Conservation (phyloP, 495 filamentous ascomycete genomes). For the Lophiotrema nucula region DNA sequence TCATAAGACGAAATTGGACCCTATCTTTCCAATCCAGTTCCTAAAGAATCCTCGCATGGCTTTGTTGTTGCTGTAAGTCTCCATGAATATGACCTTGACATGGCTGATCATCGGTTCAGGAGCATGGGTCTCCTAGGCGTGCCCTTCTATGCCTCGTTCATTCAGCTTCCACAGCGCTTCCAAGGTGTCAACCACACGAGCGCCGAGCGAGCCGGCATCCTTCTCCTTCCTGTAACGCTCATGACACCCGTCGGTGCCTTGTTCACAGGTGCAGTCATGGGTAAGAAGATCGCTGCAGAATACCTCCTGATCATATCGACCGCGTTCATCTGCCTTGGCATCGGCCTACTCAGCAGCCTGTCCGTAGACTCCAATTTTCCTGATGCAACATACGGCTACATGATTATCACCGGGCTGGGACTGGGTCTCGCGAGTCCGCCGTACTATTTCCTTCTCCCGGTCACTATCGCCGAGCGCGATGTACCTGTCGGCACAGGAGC, state of each 20-base stretch:
- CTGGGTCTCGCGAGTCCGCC: slow-evolving; percentile 19
- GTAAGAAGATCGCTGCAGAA: slow-evolving; percentile 13
- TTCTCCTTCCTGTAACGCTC: slow-evolving; percentile 25
- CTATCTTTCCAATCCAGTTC: slow-evolving; percentile 27
- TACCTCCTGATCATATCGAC: slow-evolving; percentile 10
- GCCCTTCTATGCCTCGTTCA: slow-evolving; percentile 19
- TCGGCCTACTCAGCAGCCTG: slow-evolving; percentile 25
- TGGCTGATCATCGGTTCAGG: not conserved
- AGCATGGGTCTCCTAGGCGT: slow-evolving; percentile 24
- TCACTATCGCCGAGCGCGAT: slow-evolving; percentile 16
- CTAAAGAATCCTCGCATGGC: slow-evolving; percentile 16
- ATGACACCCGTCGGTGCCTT: slow-evolving; percentile 24
- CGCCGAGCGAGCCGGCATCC: slow-evolving; percentile 26
- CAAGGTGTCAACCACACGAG: slow-evolving; percentile 28
- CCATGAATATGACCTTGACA: not conserved
- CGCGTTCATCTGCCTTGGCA: slow-evolving; percentile 15
- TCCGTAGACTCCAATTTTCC: slow-evolving; percentile 3
- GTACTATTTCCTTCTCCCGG: slow-evolving; percentile 18
- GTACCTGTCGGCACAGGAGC: slow-evolving; percentile 26
- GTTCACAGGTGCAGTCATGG: slow-evolving; percentile 8
- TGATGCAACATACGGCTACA: slow-evolving; percentile 21
- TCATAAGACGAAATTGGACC: slow-evolving; percentile 12
- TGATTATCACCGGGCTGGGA: slow-evolving; percentile 29
- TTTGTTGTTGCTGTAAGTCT: slow-evolving; percentile 24
- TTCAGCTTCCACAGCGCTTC: slow-evolving; percentile 34